Base-by-base conservation (phyloP, 805 yeast species). In the Sugiyamaella chiloensis region DNA sequence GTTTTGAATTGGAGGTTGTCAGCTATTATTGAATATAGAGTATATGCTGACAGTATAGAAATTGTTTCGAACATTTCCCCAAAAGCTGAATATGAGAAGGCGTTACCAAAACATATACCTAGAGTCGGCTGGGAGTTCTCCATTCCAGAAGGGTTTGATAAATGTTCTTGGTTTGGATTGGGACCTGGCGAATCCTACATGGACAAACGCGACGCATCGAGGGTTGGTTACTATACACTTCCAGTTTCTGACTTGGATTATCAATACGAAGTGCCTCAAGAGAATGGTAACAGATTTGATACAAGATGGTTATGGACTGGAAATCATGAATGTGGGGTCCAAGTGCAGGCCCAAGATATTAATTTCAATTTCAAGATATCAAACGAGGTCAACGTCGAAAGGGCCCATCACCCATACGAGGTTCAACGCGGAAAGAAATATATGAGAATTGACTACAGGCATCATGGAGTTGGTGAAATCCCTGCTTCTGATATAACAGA, bases 101-200 rank as follows among this genome's bases (percentile, higher is more conserved):
- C 34, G 4, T 39, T 37, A 56, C 42, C 69, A 61, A 9, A 42
- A 51, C 32, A 50, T 57, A 34, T 66, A 6, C 69, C 70, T 17
- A 52, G 70, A 17, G 44, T 66, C 5, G 71, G 71, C 11, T 58
- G 59, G 52, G 67, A 65, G 40, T 59, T 64, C 30, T 30, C 46
- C 4, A 24, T 64, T 7, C 57, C 63, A 3, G 51, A 53, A 1
- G 39, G 44, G 8, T 16, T 57, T 11, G 51, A 48, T 20, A 31
- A 24, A 11, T 61, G 54, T 5, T 44, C 32, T 24, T 67, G 69
- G 69, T 62, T 64, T 32, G 71, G 71, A 4, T 40, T 62, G 14
- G 71, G 70, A 4, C 70, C 70, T 1, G 66, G 63, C 9, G 70
- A 66, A 50, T 61, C 67, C 23, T 67, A 67, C 50, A 41, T 57